Conservation (phyloP, 176 grass and related monocot species). For the Thalia dealbata region DNA sequence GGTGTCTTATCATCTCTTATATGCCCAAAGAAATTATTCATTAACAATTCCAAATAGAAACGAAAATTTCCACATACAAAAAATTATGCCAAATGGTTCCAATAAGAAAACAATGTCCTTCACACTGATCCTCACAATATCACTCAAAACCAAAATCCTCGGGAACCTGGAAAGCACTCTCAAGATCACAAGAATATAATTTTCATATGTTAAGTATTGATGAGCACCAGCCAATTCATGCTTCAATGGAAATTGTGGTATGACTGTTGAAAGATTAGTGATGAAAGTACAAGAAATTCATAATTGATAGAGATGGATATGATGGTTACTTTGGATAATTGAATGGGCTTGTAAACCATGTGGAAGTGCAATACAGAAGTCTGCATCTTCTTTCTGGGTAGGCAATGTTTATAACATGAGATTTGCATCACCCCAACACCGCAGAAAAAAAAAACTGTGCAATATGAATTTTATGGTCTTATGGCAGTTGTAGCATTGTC, state of each 20-base stretch:
- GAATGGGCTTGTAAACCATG: background rate
- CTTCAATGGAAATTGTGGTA: slow-evolving; percentile 1
- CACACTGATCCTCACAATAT: no score
- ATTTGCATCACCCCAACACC: no score
- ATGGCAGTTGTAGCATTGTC: background rate
- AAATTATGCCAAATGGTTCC: background rate
- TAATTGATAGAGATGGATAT: background rate
- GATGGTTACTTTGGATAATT: background rate
- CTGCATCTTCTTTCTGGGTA: background rate
- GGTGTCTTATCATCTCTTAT: background rate
- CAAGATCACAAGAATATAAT: background rate
- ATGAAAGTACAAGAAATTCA: background rate
- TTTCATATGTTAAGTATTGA: background rate
- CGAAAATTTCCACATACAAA: background rate
- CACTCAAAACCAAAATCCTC: background rate
- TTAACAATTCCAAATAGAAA: background rate
- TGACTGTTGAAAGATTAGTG: background rate
- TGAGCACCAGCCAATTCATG: background rate
- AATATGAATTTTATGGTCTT: background rate
- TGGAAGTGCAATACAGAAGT: background rate
- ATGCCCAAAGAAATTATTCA: background rate
- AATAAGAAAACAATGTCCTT: no score
- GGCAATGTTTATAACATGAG: background rate
- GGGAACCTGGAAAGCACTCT: background rate
- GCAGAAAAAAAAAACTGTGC: background rate